Evolutionary conservation across 2,329 filamentous ascomycete genomes (phyloP).

Genomic region (Akanthomyces lecanii): DNA sequence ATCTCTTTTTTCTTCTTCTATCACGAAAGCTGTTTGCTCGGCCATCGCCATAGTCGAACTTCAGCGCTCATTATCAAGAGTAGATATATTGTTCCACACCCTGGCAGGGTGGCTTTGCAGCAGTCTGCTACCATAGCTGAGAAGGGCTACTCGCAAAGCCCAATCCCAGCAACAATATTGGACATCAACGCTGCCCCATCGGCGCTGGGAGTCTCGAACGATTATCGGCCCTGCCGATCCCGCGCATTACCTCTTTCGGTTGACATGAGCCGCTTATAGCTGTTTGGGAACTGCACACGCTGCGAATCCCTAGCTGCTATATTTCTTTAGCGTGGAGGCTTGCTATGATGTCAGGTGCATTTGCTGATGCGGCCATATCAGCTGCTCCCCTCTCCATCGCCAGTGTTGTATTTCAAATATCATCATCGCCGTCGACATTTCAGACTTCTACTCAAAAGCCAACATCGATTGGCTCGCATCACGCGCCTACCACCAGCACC

Average conservation of each 20-base stretch:
- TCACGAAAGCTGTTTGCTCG: neutral
- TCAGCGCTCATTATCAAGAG: neutral
- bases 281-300: conserved; percentile 4
- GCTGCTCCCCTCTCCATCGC: neutral
- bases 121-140: neutral
- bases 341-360: neutral
- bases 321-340: neutral
- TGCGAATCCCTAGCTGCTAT: neutral
- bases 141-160: neutral
- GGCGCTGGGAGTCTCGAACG: neutral
- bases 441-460: neutral
- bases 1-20: neutral
- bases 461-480: neutral
- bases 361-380: neutral
- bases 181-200: conserved; percentile 5
- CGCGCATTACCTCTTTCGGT: neutral
- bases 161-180: neutral
- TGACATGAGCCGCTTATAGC: conserved; percentile 13
- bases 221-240: conserved; percentile 10
- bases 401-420: neutral
- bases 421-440: neutral
- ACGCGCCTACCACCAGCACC: conserved; percentile 24
- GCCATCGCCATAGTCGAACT: neutral
- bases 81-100: neutral
- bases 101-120: no score